Base-by-base conservation (phyloP, 768 basidiomycete species). In the Pleurotus tuber-regium region DNA sequence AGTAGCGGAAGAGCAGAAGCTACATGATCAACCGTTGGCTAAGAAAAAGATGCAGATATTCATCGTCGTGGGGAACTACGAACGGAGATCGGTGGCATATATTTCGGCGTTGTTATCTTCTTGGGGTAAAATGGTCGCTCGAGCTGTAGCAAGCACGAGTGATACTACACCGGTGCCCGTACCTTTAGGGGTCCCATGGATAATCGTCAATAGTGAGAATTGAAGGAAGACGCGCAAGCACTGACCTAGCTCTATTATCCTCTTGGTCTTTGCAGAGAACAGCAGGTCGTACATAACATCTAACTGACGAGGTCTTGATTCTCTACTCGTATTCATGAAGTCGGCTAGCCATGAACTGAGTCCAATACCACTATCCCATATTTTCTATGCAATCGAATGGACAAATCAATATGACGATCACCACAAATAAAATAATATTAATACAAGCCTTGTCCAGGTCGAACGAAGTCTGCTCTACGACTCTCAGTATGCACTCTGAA, bases 351-450 rank as follows among this genome's bases (percentile, higher is more conserved):
- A 94, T 2, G 91, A 80, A 52, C 87, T 85, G 16, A 94, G 69
- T 4, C 89, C 92, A 41, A 96, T 76, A 2, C 94, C 94, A 36
- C 92, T 94, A 63, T 96, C 93, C 94, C 94, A 97, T 49, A 96
- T 79, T 92, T 96, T 96, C 94, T 96, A 70, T 28, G 60, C 48
- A 64, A n/a, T n/a, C n/a, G n/a, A n/a, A n/a, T n/a, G n/a, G n/a
- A n/a, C n/a, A n/a, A n/a, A n/a, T n/a, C n/a, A n/a, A n/a, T n/a
- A n/a, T n/a, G n/a, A n/a, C n/a, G n/a, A n/a, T n/a, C 28, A 46
- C 4, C n/a, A 43, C 23, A 25, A 26, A 16, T 10, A 10, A 43
- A 51, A 8, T 33, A 44, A 19, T 28, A 41, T 38, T 26, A 30
- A 16, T 47, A 51, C 75, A 62, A 56, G 91, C 94, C 82, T 97